Evolutionary conservation across 345 rosid species (phyloP).

Genomic region (Brassica nigra): DNA sequence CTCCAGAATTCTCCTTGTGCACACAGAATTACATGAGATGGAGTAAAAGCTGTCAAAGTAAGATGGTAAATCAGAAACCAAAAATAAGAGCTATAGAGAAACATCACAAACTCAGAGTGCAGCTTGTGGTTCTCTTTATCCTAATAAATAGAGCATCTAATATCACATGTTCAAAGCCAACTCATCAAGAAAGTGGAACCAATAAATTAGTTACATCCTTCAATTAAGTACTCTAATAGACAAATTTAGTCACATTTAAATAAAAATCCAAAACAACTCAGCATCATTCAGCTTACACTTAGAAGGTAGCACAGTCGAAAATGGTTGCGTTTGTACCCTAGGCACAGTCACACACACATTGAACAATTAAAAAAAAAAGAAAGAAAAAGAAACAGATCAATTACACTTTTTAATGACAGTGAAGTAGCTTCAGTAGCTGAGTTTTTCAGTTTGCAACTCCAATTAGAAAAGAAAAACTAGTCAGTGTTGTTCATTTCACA

Average conservation of each 20-base stretch:
- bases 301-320: neutral
- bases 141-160: neutral
- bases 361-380: no score
- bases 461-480: neutral
- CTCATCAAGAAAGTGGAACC: neutral
- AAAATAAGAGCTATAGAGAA: no score
- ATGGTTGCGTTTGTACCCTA: neutral
- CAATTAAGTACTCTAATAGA: no score
- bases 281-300: neutral
- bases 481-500: constrained; percentile 3
- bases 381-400: neutral
- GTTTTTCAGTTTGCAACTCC: neutral
- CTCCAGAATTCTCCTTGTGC: constrained; percentile 24
- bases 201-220: no score
- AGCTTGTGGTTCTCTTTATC: neutral
- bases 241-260: neutral
- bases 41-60: neutral
- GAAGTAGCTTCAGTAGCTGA: constrained; percentile 21
- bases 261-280: neutral
- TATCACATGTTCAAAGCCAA: neutral
- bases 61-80: neutral
- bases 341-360: neutral
- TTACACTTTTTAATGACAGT: neutral
- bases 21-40: neutral
- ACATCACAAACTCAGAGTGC: neutral